phyloP scores from a whole-genome alignment of 345 rosid genomes.

The Pistacia atlantica region DNA sequence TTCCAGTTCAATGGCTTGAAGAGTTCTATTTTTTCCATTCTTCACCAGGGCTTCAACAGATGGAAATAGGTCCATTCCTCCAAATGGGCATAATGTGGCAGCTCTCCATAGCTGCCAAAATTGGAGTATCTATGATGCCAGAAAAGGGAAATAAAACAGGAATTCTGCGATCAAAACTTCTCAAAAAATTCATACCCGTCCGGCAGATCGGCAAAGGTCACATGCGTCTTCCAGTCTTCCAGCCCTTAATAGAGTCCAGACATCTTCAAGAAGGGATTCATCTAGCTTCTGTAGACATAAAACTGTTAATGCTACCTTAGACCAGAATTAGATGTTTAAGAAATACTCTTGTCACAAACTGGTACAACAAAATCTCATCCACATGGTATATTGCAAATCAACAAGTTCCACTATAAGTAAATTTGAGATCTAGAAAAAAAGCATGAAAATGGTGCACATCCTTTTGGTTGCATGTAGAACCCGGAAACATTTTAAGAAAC shows the following conservation, averaged over 20 bases:
- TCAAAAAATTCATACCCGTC: constrained; percentile 62
- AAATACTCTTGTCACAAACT: not conserved
- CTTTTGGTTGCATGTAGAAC: not conserved
- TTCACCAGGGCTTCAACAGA: constrained; percentile 78
- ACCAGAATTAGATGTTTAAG: constrained; percentile 1
- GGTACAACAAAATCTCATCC: not conserved
- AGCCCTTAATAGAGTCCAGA: constrained; percentile 92
- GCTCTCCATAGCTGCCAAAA: constrained; percentile 90
- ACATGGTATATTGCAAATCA: not conserved
- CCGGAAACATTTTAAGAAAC: not conserved
- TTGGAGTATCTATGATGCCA: constrained; percentile 8
- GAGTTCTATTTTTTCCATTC: constrained; percentile 76
- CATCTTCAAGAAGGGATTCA: constrained; percentile 93
- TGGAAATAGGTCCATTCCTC: constrained; percentile 82
- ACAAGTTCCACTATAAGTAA: not conserved
- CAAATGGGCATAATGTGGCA: constrained; percentile 85
- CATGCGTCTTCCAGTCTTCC: constrained; percentile 95
- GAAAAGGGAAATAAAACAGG: constrained; percentile 2
- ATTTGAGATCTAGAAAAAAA: not conserved
- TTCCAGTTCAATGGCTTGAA: constrained; percentile 93
- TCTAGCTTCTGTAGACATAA: constrained; percentile 77
- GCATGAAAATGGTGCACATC: not conserved
- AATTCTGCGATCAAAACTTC: constrained; percentile 3
- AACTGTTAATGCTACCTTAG: constrained; percentile 21
- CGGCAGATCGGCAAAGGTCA: constrained; percentile 91